Conservation (phyloP, 192 early-diverging fungal genomes). For the Dispira simplex region DNA sequence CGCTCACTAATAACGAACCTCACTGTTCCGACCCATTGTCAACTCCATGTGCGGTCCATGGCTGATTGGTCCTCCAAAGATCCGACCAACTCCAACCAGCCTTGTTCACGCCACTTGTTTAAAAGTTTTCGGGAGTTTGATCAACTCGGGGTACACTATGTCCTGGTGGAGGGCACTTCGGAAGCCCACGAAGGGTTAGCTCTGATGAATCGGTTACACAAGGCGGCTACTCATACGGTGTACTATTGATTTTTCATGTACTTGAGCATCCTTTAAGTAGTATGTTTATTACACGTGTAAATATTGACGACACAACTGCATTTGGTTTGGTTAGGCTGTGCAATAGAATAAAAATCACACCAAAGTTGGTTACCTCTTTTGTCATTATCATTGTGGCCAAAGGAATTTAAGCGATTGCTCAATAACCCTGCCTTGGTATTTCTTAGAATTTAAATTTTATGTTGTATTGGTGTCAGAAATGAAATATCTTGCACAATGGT, state of each 20-base stretch:
- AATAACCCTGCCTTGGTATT: no score
- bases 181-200: conserved; percentile 85
- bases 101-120: neutral
- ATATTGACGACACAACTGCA: no score
- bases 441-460: no score
- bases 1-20: neutral
- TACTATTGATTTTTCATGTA: neutral
- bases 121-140: conserved; percentile 10
- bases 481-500: no score
- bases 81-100: neutral
- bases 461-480: no score
- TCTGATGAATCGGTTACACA: conserved; percentile 89
- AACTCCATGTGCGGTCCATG: conserved; percentile 1
- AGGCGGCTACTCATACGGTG: conserved; percentile 44
- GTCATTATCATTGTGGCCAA: no score
- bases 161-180: conserved; percentile 81
- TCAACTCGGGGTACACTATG: conserved; percentile 15
- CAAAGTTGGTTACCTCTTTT: no score
- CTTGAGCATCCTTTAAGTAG: no score
- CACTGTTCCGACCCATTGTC: neutral
- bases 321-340: no score
- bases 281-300: no score
- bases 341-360: no score
- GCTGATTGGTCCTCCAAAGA: neutral
- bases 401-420: no score